Conservation (phyloP, 306 rosid species). For the Comarum palustre region DNA sequence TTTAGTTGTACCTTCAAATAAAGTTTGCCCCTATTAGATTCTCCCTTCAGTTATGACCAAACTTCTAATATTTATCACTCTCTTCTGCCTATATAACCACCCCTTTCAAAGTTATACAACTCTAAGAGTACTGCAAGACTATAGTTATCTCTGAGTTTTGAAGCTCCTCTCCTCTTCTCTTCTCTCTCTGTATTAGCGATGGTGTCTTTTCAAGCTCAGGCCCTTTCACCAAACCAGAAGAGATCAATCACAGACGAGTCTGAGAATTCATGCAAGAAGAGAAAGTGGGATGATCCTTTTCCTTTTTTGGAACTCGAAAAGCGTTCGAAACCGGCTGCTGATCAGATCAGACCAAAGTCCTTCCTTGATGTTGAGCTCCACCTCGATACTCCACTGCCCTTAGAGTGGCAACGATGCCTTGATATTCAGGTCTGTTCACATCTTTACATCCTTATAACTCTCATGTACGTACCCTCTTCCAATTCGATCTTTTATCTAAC, state of each 20-base stretch:
- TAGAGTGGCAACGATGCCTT: conserved; percentile 73
- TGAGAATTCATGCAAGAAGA: conserved; percentile 54
- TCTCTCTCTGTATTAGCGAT: conserved; percentile 17
- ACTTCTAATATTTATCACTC: conserved; percentile 6
- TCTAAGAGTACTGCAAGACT: not conserved
- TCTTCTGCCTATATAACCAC: conserved; percentile 52
- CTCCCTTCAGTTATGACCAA: conserved; percentile 29
- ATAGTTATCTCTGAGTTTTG: conserved; percentile 2
- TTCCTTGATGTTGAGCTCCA: conserved; percentile 46
- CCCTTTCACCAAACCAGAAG: conserved; percentile 46
- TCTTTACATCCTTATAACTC: not conserved
- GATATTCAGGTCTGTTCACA: conserved; percentile 57
- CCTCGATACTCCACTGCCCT: conserved; percentile 58
- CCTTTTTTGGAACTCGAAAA: conserved; percentile 32
- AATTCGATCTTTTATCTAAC: not conserved
- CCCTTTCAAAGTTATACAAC: conserved; percentile 16
- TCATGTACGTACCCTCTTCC: not conserved
- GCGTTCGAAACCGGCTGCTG: conserved; percentile 29
- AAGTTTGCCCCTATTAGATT: conserved; percentile 30
- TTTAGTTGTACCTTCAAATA: conserved; percentile 29
- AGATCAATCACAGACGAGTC: conserved; percentile 41
- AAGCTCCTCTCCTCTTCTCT: not conserved
- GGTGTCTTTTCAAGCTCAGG: conserved; percentile 57
- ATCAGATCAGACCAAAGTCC: conserved; percentile 32
- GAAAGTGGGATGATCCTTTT: conserved; percentile 51